A percentile compares a stretch with the other conserved stretches of the same genome.
These are phyloP conservation scores for Dryas octopetala DNA, from an alignment of 306 rosid genomes.

Conservation along the genomic window DNA sequence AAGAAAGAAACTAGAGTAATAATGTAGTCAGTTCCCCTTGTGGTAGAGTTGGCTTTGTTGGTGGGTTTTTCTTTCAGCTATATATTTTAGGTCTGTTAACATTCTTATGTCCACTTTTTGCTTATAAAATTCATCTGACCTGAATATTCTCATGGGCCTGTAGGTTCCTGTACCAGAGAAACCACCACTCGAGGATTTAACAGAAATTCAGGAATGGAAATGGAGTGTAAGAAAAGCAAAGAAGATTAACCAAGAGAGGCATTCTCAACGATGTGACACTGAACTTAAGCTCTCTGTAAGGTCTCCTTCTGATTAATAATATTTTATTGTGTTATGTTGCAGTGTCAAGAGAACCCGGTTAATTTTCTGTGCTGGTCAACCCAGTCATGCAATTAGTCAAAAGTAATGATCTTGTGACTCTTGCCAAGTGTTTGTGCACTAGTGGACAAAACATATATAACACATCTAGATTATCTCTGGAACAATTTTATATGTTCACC, in stretches of 20 bases:
- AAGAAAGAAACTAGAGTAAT: neutral
- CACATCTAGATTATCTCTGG: too few relatives aligned
- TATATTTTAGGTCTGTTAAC: slow-evolving; percentile 4
- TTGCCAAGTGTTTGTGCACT: neutral
- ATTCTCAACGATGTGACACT: slow-evolving; percentile 77
- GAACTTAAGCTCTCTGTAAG: slow-evolving; percentile 92
- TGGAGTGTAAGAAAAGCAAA: slow-evolving; percentile 68
- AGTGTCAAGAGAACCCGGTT: too few relatives aligned
- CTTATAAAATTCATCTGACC: neutral
- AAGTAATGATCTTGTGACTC: neutral
- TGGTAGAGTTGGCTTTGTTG: neutral
- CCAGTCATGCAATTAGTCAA: slow-evolving; percentile 2
- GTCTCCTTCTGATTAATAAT: slow-evolving; percentile 22
- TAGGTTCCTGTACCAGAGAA: slow-evolving; percentile 83
- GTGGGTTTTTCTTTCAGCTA: neutral
- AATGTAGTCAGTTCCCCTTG: neutral
- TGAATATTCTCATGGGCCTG: slow-evolving; percentile 29
- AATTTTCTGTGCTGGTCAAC: neutral
- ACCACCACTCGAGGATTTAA: slow-evolving; percentile 52
- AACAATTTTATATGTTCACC: neutral
- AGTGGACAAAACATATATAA: neutral
- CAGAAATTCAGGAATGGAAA: slow-evolving; percentile 80
- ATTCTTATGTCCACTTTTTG: neutral
- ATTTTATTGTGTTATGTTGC: neutral
- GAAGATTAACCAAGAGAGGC: slow-evolving; percentile 79